Conservation (phyloP, 768 basidiomycete genomes). For the Leccinum imitatum region DNA sequence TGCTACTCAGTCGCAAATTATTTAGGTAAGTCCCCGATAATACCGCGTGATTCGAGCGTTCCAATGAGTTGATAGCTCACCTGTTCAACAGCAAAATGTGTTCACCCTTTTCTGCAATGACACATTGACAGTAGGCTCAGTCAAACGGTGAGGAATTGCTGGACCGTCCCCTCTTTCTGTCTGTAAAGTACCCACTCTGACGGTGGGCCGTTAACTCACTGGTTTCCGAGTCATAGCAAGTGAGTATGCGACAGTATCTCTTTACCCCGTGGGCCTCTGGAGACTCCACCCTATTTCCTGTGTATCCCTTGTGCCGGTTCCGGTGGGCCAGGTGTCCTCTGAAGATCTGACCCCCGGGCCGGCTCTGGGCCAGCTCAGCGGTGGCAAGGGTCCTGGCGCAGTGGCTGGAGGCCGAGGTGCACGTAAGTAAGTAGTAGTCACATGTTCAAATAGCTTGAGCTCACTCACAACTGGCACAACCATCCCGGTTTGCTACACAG, state of each 20-base stretch:
- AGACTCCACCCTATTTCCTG: neutral
- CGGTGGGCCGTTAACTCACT: too few relatives aligned
- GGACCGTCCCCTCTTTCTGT: too few relatives aligned
- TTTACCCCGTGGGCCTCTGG: neutral
- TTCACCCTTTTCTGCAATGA: neutral
- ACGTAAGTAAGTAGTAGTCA: too few relatives aligned
- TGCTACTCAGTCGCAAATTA: neutral
- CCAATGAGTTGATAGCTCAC: neutral
- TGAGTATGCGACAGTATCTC: neutral
- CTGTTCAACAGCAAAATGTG: neutral
- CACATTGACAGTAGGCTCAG: too few relatives aligned
- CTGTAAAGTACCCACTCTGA: too few relatives aligned
- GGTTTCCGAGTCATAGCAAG: neutral
- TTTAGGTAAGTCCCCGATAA: neutral
- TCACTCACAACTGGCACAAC: neutral
- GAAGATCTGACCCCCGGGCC: too few relatives aligned
- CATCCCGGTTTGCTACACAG: too few relatives aligned
- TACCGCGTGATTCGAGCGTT: neutral
- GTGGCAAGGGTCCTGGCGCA: neutral
- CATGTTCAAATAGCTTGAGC: neutral
- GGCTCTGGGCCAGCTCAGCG: neutral
- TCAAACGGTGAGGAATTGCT: too few relatives aligned
- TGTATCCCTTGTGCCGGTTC: neutral
- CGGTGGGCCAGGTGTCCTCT: neutral
- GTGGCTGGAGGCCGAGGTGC: neutral